Base-by-base conservation (phyloP, 2,329 filamentous ascomycete genomes). In the Mycosphaerella arachidis region DNA sequence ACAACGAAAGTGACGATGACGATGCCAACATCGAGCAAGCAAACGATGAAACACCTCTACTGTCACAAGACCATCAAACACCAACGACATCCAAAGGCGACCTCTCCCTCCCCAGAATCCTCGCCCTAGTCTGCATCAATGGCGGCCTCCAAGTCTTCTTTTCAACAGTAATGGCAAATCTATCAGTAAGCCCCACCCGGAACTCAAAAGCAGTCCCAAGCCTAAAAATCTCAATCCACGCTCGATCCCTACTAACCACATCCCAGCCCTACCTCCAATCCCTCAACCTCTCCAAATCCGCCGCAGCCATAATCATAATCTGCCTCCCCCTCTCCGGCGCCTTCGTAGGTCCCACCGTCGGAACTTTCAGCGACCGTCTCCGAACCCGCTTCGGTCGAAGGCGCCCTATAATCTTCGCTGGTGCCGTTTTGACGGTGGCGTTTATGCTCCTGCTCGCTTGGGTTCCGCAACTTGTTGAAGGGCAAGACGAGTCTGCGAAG, bases 141-240 rank as follows among this genome's bases (percentile, higher is more conserved):
- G 64, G 64, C 51, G 64, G 64, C n/a, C 60, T 66, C 1, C 64
- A 66, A 58, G 64, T 66, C 24, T 66, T 66, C 58, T 66, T 66
- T 31, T 66, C 64, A 1, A 66, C 64, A 7, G 58, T 63, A 2
- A 66, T 66, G 64, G 64, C 64, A 12, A 61, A 66, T 37, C 55
- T 66, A 29, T 33, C 60, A 12, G 63, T 65, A 56, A 12, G 63
- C 48, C 35, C 24, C 18, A 13, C 43, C 16, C 16, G 1, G 9
- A 35, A 9, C 20, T 13, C 31, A 35, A 35, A 2, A 35, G 2
- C 31, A 8, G 30, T 54, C 29, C 35, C 35, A 24, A 24, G 24
- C 24, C 24, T 24, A 24, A 24, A 24, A 24, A 2, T 24, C 24
- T 24, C 24, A 24, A 24, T 24, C 24, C 24, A 24, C 24, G 2